These are phyloP conservation scores for Parmelia sp. DNA, from an alignment of 495 filamentous ascomycete species.

Conservation along the genomic window DNA sequence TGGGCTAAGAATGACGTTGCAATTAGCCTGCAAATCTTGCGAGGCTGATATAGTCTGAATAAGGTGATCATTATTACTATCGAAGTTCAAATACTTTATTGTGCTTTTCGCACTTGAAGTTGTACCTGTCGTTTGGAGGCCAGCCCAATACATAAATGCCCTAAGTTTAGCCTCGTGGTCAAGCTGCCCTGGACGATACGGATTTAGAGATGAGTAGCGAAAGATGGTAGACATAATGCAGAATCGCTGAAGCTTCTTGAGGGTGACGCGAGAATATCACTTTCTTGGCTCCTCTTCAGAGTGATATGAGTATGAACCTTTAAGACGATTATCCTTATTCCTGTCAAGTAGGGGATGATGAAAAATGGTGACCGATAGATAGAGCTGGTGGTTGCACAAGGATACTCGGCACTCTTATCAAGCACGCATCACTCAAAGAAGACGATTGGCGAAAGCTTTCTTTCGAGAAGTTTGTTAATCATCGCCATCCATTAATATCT, in stretches of 20 bases:
- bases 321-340: constrained; percentile 5
- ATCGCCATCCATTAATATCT: too few species aligned
- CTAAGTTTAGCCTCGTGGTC: constrained; percentile 20
- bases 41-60: too few species aligned
- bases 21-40: too few species aligned
- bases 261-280: constrained; percentile 16
- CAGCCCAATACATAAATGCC: constrained; percentile 17
- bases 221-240: constrained; percentile 19
- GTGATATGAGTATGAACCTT: constrained; percentile 18
- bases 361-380: neutral
- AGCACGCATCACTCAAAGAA: too few species aligned
- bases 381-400: neutral
- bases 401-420: too few species aligned
- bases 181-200: constrained; percentile 18
- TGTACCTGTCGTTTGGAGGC: constrained; percentile 18
- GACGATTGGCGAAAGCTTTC: too few species aligned
- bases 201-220: constrained; percentile 20
- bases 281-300: constrained; percentile 22
- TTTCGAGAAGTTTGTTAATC: too few species aligned
- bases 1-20: too few species aligned
- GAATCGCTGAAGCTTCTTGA: constrained; percentile 20
- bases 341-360: constrained; percentile 8
- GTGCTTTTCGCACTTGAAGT: constrained; percentile 21
- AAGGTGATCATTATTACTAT: too few species aligned
- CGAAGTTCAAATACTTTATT: constrained; percentile 19